A percentile compares a stretch with the other conserved stretches of the same genome.
Evolutionary conservation across 176 grass and related monocot species (phyloP).

Genomic region (Bothriochloa decipiens): DNA sequence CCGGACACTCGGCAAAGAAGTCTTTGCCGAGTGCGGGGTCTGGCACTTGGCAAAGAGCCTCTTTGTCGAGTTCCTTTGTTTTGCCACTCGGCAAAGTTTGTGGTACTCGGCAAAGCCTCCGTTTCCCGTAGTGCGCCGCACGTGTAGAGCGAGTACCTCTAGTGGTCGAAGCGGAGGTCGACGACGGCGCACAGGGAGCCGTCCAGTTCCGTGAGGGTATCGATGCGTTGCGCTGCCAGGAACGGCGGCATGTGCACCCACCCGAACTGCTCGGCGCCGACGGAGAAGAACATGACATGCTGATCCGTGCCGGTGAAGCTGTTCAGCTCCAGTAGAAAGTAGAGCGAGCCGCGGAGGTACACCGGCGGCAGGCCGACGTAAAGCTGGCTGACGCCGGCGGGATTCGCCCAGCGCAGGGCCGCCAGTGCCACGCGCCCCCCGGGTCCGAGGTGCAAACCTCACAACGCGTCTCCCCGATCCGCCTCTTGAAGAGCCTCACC

Average conservation of each 20-base stretch:
- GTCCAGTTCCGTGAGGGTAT: conserved; percentile 18
- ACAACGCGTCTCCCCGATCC: not conserved
- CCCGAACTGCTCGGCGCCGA: conserved; percentile 18
- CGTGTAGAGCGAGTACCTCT: too few species aligned
- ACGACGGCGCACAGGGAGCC: conserved; percentile 22
- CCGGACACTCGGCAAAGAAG: too few species aligned
- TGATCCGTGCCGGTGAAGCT: not conserved
- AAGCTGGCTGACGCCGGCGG: not conserved
- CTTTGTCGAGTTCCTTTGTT: too few species aligned
- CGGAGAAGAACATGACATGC: conserved; percentile 19
- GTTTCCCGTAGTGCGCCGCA: too few species aligned
- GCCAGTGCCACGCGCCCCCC: not conserved
- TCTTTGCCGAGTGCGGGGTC: too few species aligned
- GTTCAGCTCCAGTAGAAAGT: not conserved
- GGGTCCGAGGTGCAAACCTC: not conserved
- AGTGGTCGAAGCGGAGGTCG: too few species aligned
- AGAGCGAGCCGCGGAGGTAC: too few species aligned
- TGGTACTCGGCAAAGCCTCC: too few species aligned
- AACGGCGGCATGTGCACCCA: not conserved
- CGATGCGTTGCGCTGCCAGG: not conserved
- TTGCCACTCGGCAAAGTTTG: too few species aligned
- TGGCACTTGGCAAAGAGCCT: too few species aligned
- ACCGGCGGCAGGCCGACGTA: not conserved
- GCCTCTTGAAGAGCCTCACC: conserved; percentile 37
- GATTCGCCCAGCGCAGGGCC: not conserved